Evolutionary conservation across 108 stramenopile species (phyloP).

Genomic region (Nitzschia sp.): DNA sequence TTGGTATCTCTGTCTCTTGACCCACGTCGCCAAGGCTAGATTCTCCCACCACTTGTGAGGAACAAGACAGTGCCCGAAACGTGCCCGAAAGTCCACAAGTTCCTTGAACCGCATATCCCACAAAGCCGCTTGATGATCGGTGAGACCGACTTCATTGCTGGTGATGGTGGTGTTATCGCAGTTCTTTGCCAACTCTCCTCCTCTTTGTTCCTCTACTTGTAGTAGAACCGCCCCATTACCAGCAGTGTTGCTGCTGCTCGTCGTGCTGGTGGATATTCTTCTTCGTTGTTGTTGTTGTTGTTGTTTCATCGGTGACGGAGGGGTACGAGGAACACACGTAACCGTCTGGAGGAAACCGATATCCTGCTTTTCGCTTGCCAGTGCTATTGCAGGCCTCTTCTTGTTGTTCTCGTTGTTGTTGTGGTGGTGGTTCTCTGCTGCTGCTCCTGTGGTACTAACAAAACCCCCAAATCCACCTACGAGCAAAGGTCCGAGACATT

Average conservation of each 20-base stretch:
- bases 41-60: constrained; percentile 22
- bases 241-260: not conserved
- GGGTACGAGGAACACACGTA: too few species aligned
- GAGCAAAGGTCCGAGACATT: constrained; percentile 8
- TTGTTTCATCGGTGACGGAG: too few species aligned
- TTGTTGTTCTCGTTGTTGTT: not conserved
- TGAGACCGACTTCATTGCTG: constrained; percentile 5
- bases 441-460: not conserved
- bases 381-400: not conserved
- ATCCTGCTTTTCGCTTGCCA: not conserved
- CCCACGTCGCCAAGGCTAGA: constrained; percentile 15
- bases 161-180: too few species aligned
- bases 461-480: not conserved
- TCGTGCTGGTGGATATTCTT: not conserved
- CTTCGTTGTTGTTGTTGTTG: not conserved
- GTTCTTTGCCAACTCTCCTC: too few species aligned
- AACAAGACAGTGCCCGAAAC: constrained; percentile 21
- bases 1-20: constrained; percentile 25
- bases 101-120: constrained; percentile 12
- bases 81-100: constrained; percentile 4
- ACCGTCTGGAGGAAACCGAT: too few species aligned
- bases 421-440: too few species aligned
- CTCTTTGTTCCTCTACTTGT: not conserved
- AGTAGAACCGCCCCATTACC: not conserved
- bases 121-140: constrained; percentile 22